A percentile compares a stretch with the other conserved stretches of the same genome.
Evolutionary conservation across 2,329 filamentous ascomycete genomes (phyloP).

Genomic region (Talaromyces atroroseus): DNA sequence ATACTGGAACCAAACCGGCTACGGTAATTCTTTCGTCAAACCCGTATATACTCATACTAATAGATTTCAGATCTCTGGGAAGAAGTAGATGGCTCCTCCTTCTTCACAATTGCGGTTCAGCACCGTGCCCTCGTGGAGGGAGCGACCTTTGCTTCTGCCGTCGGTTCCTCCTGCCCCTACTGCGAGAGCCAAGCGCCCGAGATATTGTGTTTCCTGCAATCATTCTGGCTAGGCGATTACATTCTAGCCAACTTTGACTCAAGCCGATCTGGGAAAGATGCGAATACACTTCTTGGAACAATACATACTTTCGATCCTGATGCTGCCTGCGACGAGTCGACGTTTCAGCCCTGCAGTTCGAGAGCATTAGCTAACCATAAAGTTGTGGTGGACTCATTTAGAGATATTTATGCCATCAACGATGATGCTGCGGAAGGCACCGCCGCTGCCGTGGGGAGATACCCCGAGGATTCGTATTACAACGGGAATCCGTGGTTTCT

Average conservation of each 20-base stretch:
- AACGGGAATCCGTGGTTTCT: slow-evolving; percentile 77
- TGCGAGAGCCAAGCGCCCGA: slow-evolving; percentile 63
- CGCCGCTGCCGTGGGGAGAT: slow-evolving; percentile 61
- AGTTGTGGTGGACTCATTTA: slow-evolving; percentile 68
- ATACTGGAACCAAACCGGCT: slow-evolving; percentile 61
- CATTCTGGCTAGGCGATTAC: slow-evolving; percentile 65
- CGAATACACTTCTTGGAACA: slow-evolving; percentile 61
- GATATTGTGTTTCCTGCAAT: slow-evolving; percentile 66
- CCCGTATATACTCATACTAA: neutral
- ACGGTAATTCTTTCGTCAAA: slow-evolving; percentile 34
- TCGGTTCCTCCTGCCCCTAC: slow-evolving; percentile 56
- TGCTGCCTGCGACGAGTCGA: slow-evolving; percentile 60
- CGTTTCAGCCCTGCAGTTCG: slow-evolving; percentile 71
- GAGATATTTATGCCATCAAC: slow-evolving; percentile 65
- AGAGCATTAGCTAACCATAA: slow-evolving; percentile 68
- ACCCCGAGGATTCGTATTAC: slow-evolving; percentile 68
- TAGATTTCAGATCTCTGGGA: slow-evolving; percentile 62
- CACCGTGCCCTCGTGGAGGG: slow-evolving; percentile 59
- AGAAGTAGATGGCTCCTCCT: slow-evolving; percentile 68
- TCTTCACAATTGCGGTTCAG: slow-evolving; percentile 67
- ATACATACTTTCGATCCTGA: slow-evolving; percentile 66
- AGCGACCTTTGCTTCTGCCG: slow-evolving; percentile 54
- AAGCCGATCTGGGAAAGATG: slow-evolving; percentile 61
- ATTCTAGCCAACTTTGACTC: slow-evolving; percentile 63
- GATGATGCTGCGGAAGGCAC: slow-evolving; percentile 53